These are phyloP conservation scores for Rutstroemia sp. DNA, from an alignment of 2,329 filamentous ascomycete species.

Conservation along the genomic window DNA sequence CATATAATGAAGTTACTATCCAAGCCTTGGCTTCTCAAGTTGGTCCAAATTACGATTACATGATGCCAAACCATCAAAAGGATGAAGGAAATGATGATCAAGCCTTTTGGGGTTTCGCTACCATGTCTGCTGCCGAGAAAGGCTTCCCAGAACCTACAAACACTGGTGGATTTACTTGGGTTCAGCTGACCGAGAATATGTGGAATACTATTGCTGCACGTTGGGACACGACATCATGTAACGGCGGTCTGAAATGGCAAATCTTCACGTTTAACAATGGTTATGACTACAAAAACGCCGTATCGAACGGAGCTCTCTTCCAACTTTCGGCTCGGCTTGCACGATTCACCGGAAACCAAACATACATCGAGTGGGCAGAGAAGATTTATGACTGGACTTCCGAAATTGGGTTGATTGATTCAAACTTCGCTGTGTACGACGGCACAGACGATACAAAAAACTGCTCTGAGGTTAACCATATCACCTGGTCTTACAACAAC, in stretches of 20 bases:
- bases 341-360: conserved; percentile 58
- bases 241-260: conserved; percentile 74
- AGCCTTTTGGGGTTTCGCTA: conserved; percentile 64
- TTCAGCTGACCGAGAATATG: conserved; percentile 60
- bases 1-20: conserved; percentile 52
- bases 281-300: conserved; percentile 75
- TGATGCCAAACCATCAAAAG: conserved; percentile 47
- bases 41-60: conserved; percentile 52
- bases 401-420: conserved; percentile 49
- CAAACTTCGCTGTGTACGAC: conserved; percentile 49
- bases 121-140: conserved; percentile 61
- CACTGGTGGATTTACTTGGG: conserved; percentile 49
- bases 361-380: conserved; percentile 59
- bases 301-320: conserved; percentile 78
- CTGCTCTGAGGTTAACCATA: conserved; percentile 44
- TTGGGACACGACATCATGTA: conserved; percentile 63
- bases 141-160: conserved; percentile 55
- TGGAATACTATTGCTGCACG: conserved; percentile 65
- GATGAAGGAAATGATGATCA: conserved; percentile 70
- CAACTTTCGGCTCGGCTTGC: conserved; percentile 71
- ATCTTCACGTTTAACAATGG: conserved; percentile 72
- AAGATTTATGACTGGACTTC: conserved; percentile 61
- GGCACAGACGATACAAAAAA: conserved; percentile 45
- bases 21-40: conserved; percentile 53
- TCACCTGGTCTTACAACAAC: conserved; percentile 58